Conservation (phyloP, 164 flowering plant species). For the Macadamia tetraphylla region DNA sequence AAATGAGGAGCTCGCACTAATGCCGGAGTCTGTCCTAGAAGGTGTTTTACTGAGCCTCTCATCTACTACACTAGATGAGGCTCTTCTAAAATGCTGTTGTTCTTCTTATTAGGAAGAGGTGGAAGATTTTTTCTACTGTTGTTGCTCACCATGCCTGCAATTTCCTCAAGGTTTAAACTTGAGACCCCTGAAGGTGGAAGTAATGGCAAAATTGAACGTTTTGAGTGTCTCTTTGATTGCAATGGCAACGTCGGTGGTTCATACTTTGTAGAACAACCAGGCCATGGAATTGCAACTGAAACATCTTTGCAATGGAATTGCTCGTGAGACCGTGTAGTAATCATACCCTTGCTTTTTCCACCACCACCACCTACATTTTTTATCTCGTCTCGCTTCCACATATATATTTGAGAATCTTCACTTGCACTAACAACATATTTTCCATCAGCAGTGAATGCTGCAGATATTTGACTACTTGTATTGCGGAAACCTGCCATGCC, state of each 20-base stretch:
- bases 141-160: not conserved
- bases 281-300: constrained; percentile 86
- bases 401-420: not conserved
- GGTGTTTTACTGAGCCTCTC: constrained; percentile 24
- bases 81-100: constrained; percentile 24
- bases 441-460: constrained; percentile 26
- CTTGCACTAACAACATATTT: constrained; percentile 24
- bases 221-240: constrained; percentile 40
- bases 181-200: not conserved
- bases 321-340: constrained; percentile 40
- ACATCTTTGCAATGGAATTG: constrained; percentile 69
- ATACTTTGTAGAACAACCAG: constrained; percentile 25
- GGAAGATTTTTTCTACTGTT: constrained; percentile 24
- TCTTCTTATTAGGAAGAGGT: constrained; percentile 52
- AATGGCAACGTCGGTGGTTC: not conserved
- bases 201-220: constrained; percentile 23
- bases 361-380: constrained; percentile 22
- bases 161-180: constrained; percentile 23
- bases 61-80: constrained; percentile 27
- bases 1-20: constrained; percentile 8
- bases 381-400: constrained; percentile 38
- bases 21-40: constrained; percentile 33
- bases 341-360: constrained; percentile 35
- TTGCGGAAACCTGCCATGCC: constrained; percentile 73
- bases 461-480: constrained; percentile 40